These are phyloP conservation scores for Ophiosphaerella korrae DNA, from an alignment of 2,329 filamentous ascomycete genomes.

Conservation along the genomic window DNA sequence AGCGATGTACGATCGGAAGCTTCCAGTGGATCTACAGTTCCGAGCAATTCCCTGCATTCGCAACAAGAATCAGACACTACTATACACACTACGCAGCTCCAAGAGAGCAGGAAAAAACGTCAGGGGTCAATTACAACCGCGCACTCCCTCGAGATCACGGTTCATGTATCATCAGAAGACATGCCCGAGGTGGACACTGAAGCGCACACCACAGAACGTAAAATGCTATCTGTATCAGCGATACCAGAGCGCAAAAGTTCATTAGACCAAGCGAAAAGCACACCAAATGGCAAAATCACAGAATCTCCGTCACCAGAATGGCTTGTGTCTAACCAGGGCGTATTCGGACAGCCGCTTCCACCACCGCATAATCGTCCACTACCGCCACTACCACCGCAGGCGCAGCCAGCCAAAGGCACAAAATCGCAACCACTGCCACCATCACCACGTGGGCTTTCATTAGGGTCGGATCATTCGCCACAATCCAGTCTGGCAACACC, in stretches of 20 bases:
- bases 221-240: slow-evolving; percentile 1
- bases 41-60: slow-evolving; percentile 26
- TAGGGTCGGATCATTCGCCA: background rate
- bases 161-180: slow-evolving; percentile 25
- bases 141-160: slow-evolving; percentile 35
- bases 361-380: slow-evolving; percentile 27
- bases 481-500: slow-evolving; percentile 7
- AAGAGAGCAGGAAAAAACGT: slow-evolving; percentile 27
- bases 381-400: slow-evolving; percentile 25
- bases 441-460: background rate
- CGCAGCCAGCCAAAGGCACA: slow-evolving; percentile 3
- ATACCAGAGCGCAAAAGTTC: slow-evolving; percentile 13
- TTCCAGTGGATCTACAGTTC: slow-evolving; percentile 21
- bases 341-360: slow-evolving; percentile 14
- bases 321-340: slow-evolving; percentile 15
- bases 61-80: slow-evolving; percentile 28
- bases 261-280: background rate
- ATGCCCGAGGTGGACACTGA: slow-evolving; percentile 21
- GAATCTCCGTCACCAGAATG: slow-evolving; percentile 12
- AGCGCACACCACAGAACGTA: slow-evolving; percentile 22
- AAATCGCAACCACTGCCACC: slow-evolving; percentile 26
- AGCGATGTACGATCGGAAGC: slow-evolving; percentile 18
- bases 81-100: slow-evolving; percentile 8
- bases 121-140: background rate
- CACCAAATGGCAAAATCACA: background rate